These are phyloP conservation scores for Proliferodiscus dingleyae DNA, from an alignment of 2,329 filamentous ascomycete genomes.

Conservation along the genomic window DNA sequence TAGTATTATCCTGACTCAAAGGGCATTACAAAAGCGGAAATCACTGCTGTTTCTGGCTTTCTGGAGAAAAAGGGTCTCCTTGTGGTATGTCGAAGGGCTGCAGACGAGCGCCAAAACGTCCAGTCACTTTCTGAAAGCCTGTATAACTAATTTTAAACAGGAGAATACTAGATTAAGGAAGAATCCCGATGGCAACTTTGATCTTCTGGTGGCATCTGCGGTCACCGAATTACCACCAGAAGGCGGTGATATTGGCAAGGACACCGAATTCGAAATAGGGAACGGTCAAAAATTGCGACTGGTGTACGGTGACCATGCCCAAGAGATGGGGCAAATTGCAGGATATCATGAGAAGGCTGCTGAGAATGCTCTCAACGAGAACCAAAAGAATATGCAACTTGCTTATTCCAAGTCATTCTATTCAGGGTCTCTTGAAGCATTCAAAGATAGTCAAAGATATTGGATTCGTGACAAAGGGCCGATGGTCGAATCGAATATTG, in stretches of 20 bases:
- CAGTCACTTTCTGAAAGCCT: too few species aligned
- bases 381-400: conserved; percentile 66
- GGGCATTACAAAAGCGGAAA: conserved; percentile 69
- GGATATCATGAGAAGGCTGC: conserved; percentile 64
- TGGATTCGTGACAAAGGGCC: conserved; percentile 84
- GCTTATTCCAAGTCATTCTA: conserved; percentile 73
- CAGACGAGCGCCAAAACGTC: neutral
- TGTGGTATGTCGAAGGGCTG: conserved; percentile 32
- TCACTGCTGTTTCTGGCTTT: conserved; percentile 66
- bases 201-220: conserved; percentile 71
- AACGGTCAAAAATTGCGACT: conserved; percentile 65
- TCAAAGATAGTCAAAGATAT: conserved; percentile 73
- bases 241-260: conserved; percentile 65
- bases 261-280: conserved; percentile 54
- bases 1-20: conserved; percentile 74
- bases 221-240: conserved; percentile 52
- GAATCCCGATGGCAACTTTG: conserved; percentile 57
- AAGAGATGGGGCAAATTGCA: conserved; percentile 66
- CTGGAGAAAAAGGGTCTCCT: conserved; percentile 68
- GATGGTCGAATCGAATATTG: conserved; percentile 71
- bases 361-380: conserved; percentile 67
- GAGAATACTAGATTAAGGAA: conserved; percentile 77
- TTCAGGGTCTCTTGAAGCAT: conserved; percentile 67
- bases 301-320: conserved; percentile 68
- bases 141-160: conserved; percentile 22